Percentiles rank a stretch among this genome's conserved stretches.
Conservation (phyloP, 495 filamentous ascomycete species). For the Thermothielavioides terrestris region DNA sequence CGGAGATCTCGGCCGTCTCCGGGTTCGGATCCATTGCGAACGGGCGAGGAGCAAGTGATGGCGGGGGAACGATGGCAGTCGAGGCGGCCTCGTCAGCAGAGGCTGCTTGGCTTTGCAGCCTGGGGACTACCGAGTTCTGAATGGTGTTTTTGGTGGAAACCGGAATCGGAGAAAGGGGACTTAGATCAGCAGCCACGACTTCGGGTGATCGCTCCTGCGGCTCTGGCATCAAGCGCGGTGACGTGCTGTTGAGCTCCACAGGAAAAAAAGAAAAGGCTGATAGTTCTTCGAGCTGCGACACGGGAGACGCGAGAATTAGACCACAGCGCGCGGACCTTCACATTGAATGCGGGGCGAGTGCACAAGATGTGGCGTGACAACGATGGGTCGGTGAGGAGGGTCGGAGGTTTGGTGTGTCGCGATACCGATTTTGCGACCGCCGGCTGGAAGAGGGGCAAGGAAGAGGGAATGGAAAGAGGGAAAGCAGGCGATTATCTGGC, state of each 20-base stretch:
- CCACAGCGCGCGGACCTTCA: not conserved
- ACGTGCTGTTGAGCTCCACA: not conserved
- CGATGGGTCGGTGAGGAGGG: too few species aligned
- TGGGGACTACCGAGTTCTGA: conserved; percentile 23
- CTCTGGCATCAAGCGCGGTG: conserved; percentile 27
- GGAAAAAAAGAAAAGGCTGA: too few species aligned
- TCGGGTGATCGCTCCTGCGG: conserved; percentile 28
- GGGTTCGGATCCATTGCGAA: conserved; percentile 11
- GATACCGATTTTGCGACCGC: too few species aligned
- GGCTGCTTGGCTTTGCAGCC: conserved; percentile 31
- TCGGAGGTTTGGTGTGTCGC: too few species aligned
- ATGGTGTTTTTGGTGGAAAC: conserved; percentile 20
- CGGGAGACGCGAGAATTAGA: not conserved
- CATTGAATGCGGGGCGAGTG: not conserved
- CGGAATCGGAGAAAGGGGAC: conserved; percentile 21
- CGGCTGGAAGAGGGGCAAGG: not conserved
- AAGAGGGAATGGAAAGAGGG: not conserved
- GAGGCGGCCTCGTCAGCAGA: conserved; percentile 8
- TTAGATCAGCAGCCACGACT: conserved; percentile 31
- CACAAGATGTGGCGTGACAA: too few species aligned
- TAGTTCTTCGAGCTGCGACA: too few species aligned
- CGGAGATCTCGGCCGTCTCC: conserved; percentile 13
- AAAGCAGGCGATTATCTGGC: not conserved
- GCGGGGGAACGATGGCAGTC: conserved; percentile 1
- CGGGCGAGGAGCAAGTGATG: not conserved